Percentiles rank a stretch among this genome's conserved stretches.
These are phyloP conservation scores for Dalbergia cultrata DNA, from an alignment of 306 rosid species.

Conservation along the genomic window DNA sequence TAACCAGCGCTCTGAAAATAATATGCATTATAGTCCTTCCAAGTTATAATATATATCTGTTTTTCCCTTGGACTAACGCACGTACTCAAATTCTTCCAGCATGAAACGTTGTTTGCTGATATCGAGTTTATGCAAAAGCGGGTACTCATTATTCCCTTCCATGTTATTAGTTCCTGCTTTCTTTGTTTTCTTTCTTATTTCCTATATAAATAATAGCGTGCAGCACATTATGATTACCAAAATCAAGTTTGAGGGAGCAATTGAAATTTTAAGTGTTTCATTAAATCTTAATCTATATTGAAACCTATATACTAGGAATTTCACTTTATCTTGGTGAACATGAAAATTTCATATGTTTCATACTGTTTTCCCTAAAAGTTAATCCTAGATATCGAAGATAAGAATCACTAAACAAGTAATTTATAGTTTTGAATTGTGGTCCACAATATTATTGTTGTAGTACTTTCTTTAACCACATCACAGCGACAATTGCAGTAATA, in stretches of 20 bases:
- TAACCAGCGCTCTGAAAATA: not conserved
- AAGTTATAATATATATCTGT: not conserved
- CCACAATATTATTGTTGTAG: no score
- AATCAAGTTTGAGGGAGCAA: no score
- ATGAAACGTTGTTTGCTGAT: constrained; percentile 75
- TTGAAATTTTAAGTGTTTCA: no score
- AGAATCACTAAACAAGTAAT: not conserved
- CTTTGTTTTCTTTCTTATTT: not conserved
- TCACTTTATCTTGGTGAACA: not conserved
- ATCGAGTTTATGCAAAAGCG: constrained; percentile 90
- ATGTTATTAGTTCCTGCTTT: not conserved
- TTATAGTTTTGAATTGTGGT: no score
- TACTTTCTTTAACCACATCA: no score
- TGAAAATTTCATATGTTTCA: not conserved
- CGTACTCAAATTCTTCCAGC: constrained; percentile 50
- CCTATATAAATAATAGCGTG: no score
- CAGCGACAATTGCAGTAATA: no score
- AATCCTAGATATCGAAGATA: not conserved
- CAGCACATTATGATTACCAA: no score
- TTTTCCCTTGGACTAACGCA: constrained; percentile 30
- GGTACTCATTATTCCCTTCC: constrained; percentile 57
- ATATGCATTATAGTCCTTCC: not conserved
- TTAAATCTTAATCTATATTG: no score
- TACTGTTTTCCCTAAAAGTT: not conserved
- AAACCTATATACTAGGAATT: not conserved